A percentile compares a stretch with the other conserved stretches of the same genome.
Conservation (phyloP, 306 rosid genomes). For the Dicorynia guianensis region DNA sequence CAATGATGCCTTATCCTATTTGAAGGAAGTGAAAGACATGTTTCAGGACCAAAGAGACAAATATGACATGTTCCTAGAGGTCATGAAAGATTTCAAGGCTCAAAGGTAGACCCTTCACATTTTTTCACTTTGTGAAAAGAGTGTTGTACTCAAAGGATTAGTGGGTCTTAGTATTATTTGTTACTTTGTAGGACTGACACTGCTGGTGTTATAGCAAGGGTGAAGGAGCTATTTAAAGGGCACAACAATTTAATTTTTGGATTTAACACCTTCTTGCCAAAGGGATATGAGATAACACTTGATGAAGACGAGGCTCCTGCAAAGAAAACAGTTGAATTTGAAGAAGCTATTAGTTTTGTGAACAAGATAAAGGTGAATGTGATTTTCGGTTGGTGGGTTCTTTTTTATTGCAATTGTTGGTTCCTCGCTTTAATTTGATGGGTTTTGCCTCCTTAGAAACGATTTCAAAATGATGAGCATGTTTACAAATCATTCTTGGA, state of each 20-base stretch:
- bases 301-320: constrained; percentile 82
- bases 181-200: constrained; percentile 82
- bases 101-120: constrained; percentile 65
- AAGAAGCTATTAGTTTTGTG: constrained; percentile 96
- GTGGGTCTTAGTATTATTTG: constrained; percentile 28
- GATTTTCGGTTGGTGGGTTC: constrained; percentile 15
- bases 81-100: constrained; percentile 97
- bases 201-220: constrained; percentile 89
- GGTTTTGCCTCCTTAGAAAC: constrained; percentile 63
- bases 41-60: constrained; percentile 83
- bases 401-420: constrained; percentile 17
- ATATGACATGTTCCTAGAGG: constrained; percentile 87
- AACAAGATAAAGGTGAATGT: constrained; percentile 91
- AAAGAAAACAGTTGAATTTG: constrained; percentile 93
- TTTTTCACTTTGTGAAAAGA: constrained; percentile 26
- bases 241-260: constrained; percentile 92
- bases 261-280: constrained; percentile 95
- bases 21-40: constrained; percentile 90
- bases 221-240: constrained; percentile 95
- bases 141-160: constrained; percentile 29
- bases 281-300: constrained; percentile 92
- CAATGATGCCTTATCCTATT: constrained; percentile 78
- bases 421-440: constrained; percentile 25
- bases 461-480: constrained; percentile 83
- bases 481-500: constrained; percentile 96